These are phyloP conservation scores for Lodderomyces parapsilosis DNA, from an alignment of 1,139 yeast species.

Conservation along the genomic window DNA sequence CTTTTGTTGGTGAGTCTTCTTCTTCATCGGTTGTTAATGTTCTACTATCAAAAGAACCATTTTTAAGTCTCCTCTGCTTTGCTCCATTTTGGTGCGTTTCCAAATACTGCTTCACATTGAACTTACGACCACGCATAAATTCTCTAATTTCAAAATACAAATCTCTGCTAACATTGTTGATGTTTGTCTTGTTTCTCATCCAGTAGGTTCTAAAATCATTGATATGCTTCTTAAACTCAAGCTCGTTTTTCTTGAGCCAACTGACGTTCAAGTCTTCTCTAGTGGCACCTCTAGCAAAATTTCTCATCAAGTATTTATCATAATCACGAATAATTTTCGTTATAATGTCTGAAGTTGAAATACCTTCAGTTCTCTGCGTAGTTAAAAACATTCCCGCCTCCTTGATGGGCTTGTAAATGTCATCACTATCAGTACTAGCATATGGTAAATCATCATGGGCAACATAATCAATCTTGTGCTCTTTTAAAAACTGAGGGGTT, in stretches of 20 bases:
- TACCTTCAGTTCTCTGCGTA: constrained; percentile 95
- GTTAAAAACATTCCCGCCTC: constrained; percentile 87
- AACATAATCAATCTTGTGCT: constrained; percentile 88
- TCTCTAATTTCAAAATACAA: constrained; percentile 81
- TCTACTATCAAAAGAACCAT: neutral
- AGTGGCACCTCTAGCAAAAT: constrained; percentile 96
- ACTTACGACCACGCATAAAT: constrained; percentile 57
- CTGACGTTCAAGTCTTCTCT: constrained; percentile 94
- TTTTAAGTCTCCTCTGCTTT: constrained; percentile 17
- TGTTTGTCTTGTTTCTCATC: constrained; percentile 66
- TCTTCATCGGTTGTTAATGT: constrained; percentile 5
- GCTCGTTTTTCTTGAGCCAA: constrained; percentile 95
- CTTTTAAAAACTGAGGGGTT: constrained; percentile 71
- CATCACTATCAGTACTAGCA: constrained; percentile 83
- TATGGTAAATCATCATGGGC: constrained; percentile 98
- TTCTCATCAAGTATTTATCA: constrained; percentile 94
- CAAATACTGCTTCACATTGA: constrained; percentile 32
- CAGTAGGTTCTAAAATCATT: constrained; percentile 83
- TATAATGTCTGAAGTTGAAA: constrained; percentile 92
- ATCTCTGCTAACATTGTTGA: constrained; percentile 77
- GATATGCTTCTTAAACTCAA: constrained; percentile 88
- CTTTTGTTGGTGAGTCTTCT: constrained; percentile 8
- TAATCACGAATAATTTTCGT: constrained; percentile 93
- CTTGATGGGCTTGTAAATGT: constrained; percentile 89
- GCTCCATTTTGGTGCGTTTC: constrained; percentile 33